Conservation (phyloP, 1,139 yeast genomes). For the Meyerozyma sp. region DNA sequence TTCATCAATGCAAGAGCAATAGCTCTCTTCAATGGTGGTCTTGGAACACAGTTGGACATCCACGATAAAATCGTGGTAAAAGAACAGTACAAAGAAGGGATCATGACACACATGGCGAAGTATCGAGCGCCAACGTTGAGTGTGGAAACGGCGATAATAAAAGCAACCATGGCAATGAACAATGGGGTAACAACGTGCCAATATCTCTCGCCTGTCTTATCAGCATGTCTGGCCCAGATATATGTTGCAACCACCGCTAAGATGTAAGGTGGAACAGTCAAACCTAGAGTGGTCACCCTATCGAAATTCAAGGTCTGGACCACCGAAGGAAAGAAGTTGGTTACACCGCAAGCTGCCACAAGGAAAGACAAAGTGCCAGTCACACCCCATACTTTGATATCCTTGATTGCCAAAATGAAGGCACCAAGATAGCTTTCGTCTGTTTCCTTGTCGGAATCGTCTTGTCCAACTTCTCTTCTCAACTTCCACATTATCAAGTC, state of each 20-base stretch:
- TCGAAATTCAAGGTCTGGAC: constrained; percentile 49
- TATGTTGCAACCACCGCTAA: constrained; percentile 50
- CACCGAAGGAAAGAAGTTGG: constrained; percentile 58
- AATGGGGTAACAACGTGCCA: constrained; percentile 47
- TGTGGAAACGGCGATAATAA: constrained; percentile 51
- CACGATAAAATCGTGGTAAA: constrained; percentile 52
- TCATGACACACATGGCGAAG: constrained; percentile 58
- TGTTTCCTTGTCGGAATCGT: constrained; percentile 33
- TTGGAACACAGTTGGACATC: constrained; percentile 48
- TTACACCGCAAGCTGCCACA: constrained; percentile 55
- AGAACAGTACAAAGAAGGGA: constrained; percentile 52
- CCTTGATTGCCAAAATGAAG: constrained; percentile 35
- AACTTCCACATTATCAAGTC: constrained; percentile 29
- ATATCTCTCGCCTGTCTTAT: constrained; percentile 51
- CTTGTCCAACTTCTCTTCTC: constrained; percentile 34
- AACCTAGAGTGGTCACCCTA: constrained; percentile 44
- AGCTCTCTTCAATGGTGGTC: constrained; percentile 53
- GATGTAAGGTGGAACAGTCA: constrained; percentile 59
- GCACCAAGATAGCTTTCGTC: constrained; percentile 32
- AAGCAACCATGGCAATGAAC: constrained; percentile 38
- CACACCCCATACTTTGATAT: constrained; percentile 42
- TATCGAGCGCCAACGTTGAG: constrained; percentile 55
- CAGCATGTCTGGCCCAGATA: constrained; percentile 54
- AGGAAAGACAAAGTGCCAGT: constrained; percentile 43
- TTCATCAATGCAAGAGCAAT: constrained; percentile 49